Base-by-base conservation (phyloP, 2,329 filamentous ascomycete genomes). In the Talaromyces islandicus region DNA sequence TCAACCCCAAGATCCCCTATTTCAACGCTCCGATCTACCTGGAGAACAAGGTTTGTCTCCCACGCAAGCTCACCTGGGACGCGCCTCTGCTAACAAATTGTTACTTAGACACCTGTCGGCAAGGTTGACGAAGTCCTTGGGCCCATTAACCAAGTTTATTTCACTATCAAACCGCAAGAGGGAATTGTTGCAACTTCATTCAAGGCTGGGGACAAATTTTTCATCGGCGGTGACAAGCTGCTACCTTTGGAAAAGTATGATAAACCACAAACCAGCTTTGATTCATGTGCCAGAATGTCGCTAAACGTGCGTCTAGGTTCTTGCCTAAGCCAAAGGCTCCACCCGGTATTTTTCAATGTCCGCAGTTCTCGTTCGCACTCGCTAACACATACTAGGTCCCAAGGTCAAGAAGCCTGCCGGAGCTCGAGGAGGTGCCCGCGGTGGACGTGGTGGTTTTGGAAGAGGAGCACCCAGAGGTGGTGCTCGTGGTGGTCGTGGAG, bases 21-120 rank as follows among this genome's bases (percentile, higher is more conserved):
- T 99, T 99, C 88, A 97, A 97, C 82, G 94, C 94, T 63, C 92
- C 92, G 68, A 96, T 99, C 77, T 99, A 94, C 81, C 88, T 97
- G 71, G 93, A 97, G 84, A 99, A 97, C 83, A 99, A 97, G 84
- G 89, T 88, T 29, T 52, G 48, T 29, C 48, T 30, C 17, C 48
- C 25, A 52, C 24, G 5, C 21, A 27, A 52, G 11, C 14, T 52
- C 17, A 27, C 5, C 14, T 29, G 27, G 43, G 5, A 30, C 9
- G 11, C 1, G 25, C 12, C 7, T 29, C 14, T 59, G 54, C 51
- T 61, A 30, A 58, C 56, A 19, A 10, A 41, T 51, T 32, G 32
- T 50, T 52, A 30, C n/a, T 63, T 67, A 88, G 88, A 93, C 90
- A 52, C 83, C 89, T 64, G 86, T 99, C 75, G 94, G 94, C 77